Conservation (phyloP, 768 basidiomycete genomes). For the Amanita phalloides region DNA sequence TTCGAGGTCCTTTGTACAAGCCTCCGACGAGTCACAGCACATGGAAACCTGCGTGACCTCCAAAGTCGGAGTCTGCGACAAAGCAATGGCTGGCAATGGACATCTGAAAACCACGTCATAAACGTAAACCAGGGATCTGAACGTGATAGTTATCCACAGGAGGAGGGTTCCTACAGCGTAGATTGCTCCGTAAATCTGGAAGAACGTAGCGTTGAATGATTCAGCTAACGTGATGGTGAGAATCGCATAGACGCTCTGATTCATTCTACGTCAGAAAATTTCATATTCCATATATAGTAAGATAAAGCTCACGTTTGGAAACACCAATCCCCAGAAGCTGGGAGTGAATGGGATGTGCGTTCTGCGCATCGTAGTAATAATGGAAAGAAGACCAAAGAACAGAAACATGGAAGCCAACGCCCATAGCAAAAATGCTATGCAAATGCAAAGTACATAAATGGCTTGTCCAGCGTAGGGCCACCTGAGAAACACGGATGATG, state of each 20-base stretch:
- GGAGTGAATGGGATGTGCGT: constrained; percentile 39
- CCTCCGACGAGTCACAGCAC: not conserved
- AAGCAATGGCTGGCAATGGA: not conserved
- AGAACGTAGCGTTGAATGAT: constrained; percentile 42
- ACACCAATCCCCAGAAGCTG: constrained; percentile 62
- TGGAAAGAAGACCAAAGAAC: constrained; percentile 39
- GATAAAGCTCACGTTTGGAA: constrained; percentile 41
- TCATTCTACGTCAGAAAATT: not conserved
- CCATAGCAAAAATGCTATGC: constrained; percentile 46
- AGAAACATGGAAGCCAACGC: constrained; percentile 55
- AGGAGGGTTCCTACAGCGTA: constrained; percentile 39
- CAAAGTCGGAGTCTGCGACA: not conserved
- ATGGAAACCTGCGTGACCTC: not conserved
- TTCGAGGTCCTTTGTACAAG: not conserved
- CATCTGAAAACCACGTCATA: constrained; percentile 6
- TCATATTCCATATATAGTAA: not conserved
- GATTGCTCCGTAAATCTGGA: constrained; percentile 47
- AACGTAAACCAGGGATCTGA: constrained; percentile 22
- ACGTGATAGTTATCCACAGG: constrained; percentile 40
- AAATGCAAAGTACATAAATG: constrained; percentile 35
- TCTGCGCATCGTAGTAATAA: constrained; percentile 30
- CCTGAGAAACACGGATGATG: constrained; percentile 25
- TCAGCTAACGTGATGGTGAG: constrained; percentile 42
- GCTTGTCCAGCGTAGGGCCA: constrained; percentile 19
- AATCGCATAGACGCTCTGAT: constrained; percentile 53